Conservation (phyloP, 805 yeast genomes). For the Scheffersomyces coipomensis region DNA sequence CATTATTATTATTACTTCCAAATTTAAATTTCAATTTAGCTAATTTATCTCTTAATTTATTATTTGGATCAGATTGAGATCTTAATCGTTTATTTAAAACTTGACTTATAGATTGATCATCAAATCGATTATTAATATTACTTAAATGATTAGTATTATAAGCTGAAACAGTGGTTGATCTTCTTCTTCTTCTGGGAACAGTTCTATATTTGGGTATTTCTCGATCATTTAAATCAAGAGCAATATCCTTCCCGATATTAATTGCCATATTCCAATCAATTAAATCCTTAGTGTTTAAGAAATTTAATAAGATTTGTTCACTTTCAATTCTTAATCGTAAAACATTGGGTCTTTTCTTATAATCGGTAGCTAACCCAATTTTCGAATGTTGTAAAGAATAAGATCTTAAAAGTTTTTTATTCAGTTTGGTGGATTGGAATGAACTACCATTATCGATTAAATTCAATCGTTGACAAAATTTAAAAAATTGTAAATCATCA, state of each 20-base stretch:
- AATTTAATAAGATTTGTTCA: conserved; percentile 74
- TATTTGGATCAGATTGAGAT: conserved; percentile 20
- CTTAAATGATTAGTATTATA: neutral
- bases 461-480: conserved; percentile 20
- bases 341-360: conserved; percentile 65
- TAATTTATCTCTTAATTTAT: conserved; percentile 16
- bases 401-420: conserved; percentile 48
- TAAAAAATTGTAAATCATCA: conserved; percentile 26
- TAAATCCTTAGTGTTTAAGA: conserved; percentile 60
- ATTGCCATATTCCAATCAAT: conserved; percentile 77
- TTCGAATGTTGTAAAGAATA: conserved; percentile 83
- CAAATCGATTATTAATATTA: neutral
- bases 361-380: conserved; percentile 84
- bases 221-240: conserved; percentile 73
- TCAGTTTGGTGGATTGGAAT: neutral
- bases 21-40: conserved; percentile 21
- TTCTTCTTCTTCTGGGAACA: conserved; percentile 73
- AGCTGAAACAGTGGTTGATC: neutral
- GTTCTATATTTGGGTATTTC: conserved; percentile 75
- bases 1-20: conserved; percentile 6
- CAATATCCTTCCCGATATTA: conserved; percentile 72
- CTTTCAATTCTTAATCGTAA: conserved; percentile 77
- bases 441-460: conserved; percentile 8
- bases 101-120: neutral
- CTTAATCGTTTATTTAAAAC: conserved; percentile 6